Percentiles rank a stretch among this genome's conserved stretches.
phyloP scores from a whole-genome alignment of 1,284 basidiomycete genomes.

The Phylloporus gajari region DNA sequence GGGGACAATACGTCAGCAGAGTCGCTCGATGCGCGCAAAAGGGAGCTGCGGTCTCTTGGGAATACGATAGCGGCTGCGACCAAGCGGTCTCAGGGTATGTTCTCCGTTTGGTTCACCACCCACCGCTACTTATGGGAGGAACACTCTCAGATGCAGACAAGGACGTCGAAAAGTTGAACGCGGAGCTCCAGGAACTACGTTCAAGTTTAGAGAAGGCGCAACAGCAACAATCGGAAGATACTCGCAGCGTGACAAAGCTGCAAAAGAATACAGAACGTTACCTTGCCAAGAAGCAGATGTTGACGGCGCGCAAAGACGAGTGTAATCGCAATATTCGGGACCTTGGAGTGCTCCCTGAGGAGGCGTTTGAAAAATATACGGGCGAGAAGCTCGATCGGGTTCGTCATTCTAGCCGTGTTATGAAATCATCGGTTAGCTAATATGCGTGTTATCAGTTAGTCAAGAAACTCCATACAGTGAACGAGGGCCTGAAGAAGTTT shows the following conservation, averaged over 20 bases:
- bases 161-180: conserved; percentile 73
- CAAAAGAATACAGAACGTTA: conserved; percentile 97
- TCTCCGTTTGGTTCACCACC: not conserved
- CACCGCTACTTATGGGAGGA: conserved; percentile 4
- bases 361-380: conserved; percentile 96
- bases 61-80: conserved; percentile 72
- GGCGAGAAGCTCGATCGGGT: conserved; percentile 86
- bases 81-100: conserved; percentile 72
- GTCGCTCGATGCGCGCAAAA: conserved; percentile 72
- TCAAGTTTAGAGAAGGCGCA: conserved; percentile 80
- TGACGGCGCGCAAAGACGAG: conserved; percentile 87
- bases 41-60: conserved; percentile 76
- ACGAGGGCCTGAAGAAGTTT: conserved; percentile 94
- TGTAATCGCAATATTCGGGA: conserved; percentile 95
- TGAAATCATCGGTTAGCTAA: conserved; percentile 11
- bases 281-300: conserved; percentile 89
- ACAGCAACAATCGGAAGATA: conserved; percentile 86
- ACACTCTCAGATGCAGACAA: conserved; percentile 68
- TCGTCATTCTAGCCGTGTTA: conserved; percentile 36
- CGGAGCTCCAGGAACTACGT: conserved; percentile 73
- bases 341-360: conserved; percentile 95
- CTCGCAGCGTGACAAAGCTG: conserved; percentile 84
- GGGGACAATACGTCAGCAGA: conserved; percentile 68
- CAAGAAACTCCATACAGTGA: conserved; percentile 89
- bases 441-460: conserved; percentile 68